phyloP scores from a whole-genome alignment of 2,329 filamentous ascomycete genomes.

The Aspergillus fructus region DNA sequence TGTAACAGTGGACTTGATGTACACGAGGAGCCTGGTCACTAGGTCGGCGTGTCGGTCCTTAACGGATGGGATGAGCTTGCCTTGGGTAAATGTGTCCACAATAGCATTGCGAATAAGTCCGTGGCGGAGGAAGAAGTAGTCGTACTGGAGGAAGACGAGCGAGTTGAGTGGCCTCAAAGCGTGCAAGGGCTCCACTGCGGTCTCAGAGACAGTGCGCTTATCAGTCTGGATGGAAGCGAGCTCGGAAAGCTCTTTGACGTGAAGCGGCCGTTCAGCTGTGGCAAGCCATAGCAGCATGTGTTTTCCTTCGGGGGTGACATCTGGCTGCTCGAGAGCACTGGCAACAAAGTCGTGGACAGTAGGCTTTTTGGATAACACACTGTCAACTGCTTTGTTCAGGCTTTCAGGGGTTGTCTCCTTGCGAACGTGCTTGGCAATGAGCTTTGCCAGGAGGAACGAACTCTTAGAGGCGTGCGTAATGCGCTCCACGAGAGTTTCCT shows the following conservation, averaged over 20 bases:
- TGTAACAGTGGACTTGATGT: slow-evolving; percentile 30
- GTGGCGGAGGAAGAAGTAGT: slow-evolving; percentile 37
- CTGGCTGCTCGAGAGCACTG: slow-evolving; percentile 23
- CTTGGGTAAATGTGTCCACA: slow-evolving; percentile 31
- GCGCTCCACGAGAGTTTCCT: slow-evolving; percentile 32
- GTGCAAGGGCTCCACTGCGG: slow-evolving; percentile 24
- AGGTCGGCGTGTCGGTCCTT: slow-evolving; percentile 38
- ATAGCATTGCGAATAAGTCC: slow-evolving; percentile 32
- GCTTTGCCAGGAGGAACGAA: slow-evolving; percentile 43
- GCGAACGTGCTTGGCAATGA: slow-evolving; percentile 31
- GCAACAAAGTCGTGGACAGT: slow-evolving; percentile 34
- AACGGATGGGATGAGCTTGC: slow-evolving; percentile 29
- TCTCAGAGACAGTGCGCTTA: slow-evolving; percentile 29
- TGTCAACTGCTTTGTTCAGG: slow-evolving; percentile 30
- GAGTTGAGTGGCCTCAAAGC: slow-evolving; percentile 31
- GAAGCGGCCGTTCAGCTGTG: slow-evolving; percentile 37
- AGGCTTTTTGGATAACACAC: slow-evolving; percentile 24
- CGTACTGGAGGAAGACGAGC: slow-evolving; percentile 36
- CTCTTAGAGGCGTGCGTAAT: slow-evolving; percentile 35
- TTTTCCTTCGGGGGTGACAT: slow-evolving; percentile 31
- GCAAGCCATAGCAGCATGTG: slow-evolving; percentile 39
- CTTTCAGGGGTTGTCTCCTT: slow-evolving; percentile 26
- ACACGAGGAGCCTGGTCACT: slow-evolving; percentile 32
- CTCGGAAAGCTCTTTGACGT: slow-evolving; percentile 30
- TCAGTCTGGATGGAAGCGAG: slow-evolving; percentile 32